Conservation (phyloP, 2,329 filamentous ascomycete species). For the Trichophyton schoenleinii region DNA sequence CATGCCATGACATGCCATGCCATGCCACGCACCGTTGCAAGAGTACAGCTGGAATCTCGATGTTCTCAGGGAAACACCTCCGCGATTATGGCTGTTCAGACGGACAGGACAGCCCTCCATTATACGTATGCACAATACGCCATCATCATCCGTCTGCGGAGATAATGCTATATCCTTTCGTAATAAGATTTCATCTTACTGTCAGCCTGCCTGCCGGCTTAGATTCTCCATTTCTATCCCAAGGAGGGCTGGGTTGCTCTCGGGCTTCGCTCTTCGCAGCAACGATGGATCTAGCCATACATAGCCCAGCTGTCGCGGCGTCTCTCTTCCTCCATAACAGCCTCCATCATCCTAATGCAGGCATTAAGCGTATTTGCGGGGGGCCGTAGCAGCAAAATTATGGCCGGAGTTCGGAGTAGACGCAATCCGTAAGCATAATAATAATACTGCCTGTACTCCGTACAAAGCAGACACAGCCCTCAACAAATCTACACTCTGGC, state of each 20-base stretch:
- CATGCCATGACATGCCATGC: neutral
- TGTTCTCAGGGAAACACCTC: neutral
- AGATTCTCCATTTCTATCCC: neutral
- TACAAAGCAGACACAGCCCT: neutral
- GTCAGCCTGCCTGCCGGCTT: too few relatives aligned
- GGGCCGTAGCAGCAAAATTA: neutral
- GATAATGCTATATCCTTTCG: neutral
- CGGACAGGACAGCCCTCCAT: too few relatives aligned
- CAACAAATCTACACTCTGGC: neutral
- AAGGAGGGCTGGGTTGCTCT: neutral
- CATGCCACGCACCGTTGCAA: neutral
- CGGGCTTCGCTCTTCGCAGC: constrained; percentile 1
- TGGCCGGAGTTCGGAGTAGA: neutral
- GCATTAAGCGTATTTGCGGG: neutral
- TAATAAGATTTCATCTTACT: neutral
- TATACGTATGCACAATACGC: too few relatives aligned
- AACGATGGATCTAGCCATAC: neutral
- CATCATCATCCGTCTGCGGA: neutral
- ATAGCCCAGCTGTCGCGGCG: neutral
- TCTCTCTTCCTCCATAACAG: neutral
- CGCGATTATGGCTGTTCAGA: neutral
- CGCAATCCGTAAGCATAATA: neutral
- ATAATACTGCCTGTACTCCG: neutral
- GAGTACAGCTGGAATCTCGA: neutral
- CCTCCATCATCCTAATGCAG: neutral